Evolutionary conservation across 2,329 filamentous ascomycete species (phyloP), one percentile per base, ranked within the genome.

Genomic region (Colletotrichum zoysiae): DNA sequence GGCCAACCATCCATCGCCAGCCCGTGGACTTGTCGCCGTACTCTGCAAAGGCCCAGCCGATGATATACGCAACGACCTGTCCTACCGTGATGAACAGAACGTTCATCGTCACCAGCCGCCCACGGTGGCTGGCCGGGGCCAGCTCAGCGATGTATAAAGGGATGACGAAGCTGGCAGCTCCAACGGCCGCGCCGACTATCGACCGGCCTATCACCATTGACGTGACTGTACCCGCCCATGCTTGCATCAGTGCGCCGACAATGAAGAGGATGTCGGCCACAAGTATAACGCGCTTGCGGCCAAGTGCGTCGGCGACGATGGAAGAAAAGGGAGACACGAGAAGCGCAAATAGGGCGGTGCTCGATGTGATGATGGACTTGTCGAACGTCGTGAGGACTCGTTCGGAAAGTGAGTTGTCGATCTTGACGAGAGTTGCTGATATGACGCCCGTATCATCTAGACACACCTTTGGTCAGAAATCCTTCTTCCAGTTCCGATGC

Each of bases 1-100:
- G 81, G 0, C 95, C 95, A 0, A 98, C 95, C 89, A 97, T 95
- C 91, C 93, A 97, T 61, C 94, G 86, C 95, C 95, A 98, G 1
- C 92, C 94, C 16, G 86, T 88, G 46, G 77, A 78, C 30, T 79
- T 76, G 69, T 83, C 80, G 0, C 84, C 88, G 70, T 85, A 84
- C 67, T 88, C 86, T 7, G 90, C 87, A 58, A 97, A 91, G 0
- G 86, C 80, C 92, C 93, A 97, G 1, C 95, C 95, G 8, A 95
- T 83, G 1, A 97, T 79, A 80, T 98, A 98, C 2, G 95, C 95
- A 26, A 97, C 88, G 2, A 97, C 93, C 82, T 98, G 95, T 0
- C 95, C 95, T 14, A 93, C 85, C 0, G 95, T 97, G 68, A 98
- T 92, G 76, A 97, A 95, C 30, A 98, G 83, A 35, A 92, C 90